phyloP scores from a whole-genome alignment of 305 asterid species.

The Striga hermonthica region DNA sequence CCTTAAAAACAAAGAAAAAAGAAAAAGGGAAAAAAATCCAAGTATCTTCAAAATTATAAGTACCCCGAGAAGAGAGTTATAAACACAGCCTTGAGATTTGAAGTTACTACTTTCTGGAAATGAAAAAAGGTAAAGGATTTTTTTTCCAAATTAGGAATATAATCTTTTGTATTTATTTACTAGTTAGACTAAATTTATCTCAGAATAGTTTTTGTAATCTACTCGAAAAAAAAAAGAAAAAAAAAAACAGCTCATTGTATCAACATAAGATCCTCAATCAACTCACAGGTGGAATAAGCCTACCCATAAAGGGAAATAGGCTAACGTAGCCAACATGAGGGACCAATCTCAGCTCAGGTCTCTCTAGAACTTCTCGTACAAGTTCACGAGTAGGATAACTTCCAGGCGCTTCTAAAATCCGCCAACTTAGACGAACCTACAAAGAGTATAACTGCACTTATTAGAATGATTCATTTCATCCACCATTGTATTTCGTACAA shows the following conservation, averaged over 20 bases:
- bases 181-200: not conserved
- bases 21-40: not conserved
- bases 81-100: no score
- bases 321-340: conserved; percentile 94
- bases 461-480: not conserved
- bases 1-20: not conserved
- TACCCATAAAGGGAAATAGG: conserved; percentile 87
- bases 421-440: conserved; percentile 83
- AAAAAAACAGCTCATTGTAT: conserved; percentile 11
- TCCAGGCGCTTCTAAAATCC: conserved; percentile 51
- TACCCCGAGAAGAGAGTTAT: no score
- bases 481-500: not conserved
- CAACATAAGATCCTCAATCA: conserved; percentile 24
- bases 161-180: not conserved
- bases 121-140: not conserved
- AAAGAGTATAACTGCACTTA: conserved; percentile 26
- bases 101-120: no score
- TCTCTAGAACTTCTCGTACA: conserved; percentile 70
- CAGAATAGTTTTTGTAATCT: conserved; percentile 1
- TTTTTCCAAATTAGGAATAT: not conserved
- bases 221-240: not conserved
- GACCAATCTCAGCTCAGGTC: conserved; percentile 72
- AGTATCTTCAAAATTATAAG: not conserved
- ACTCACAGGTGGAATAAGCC: conserved; percentile 98
- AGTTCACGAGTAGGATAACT: conserved; percentile 67